These are phyloP conservation scores for Xylaria scruposa DNA, from an alignment of 495 filamentous ascomycete species.

Conservation along the genomic window DNA sequence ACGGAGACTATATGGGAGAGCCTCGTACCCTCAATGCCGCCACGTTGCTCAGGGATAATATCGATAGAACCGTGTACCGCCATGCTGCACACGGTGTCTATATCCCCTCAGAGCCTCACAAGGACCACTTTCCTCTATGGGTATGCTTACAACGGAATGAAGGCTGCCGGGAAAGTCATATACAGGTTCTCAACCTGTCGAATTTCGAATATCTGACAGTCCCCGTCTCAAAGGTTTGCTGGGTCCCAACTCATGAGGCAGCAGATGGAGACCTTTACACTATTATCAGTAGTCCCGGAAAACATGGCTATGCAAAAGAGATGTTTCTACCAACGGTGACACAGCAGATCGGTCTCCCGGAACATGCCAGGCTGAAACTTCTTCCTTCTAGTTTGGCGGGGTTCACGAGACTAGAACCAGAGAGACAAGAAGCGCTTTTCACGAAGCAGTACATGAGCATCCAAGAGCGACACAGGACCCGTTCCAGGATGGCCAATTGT, in stretches of 20 bases:
- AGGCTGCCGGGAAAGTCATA: not conserved
- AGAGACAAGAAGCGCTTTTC: constrained; percentile 29
- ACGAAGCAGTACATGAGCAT: constrained; percentile 28
- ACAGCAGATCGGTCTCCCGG: constrained; percentile 29
- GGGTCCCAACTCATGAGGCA: constrained; percentile 39
- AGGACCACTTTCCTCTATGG: constrained; percentile 31
- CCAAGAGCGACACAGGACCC: not conserved
- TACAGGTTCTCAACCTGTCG: constrained; percentile 40
- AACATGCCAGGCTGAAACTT: constrained; percentile 17
- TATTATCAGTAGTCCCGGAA: constrained; percentile 38
- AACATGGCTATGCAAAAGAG: constrained; percentile 13
- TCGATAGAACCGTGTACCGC: constrained; percentile 20
- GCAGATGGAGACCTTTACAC: constrained; percentile 39
- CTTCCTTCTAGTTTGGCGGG: not conserved
- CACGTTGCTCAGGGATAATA: constrained; percentile 30
- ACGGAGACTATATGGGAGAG: constrained; percentile 24
- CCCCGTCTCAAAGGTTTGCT: constrained; percentile 38
- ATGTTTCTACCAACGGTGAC: constrained; percentile 16
- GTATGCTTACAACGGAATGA: constrained; percentile 26
- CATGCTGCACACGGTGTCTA: constrained; percentile 39
- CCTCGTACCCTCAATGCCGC: constrained; percentile 26
- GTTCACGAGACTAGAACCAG: constrained; percentile 2
- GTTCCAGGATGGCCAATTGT: not conserved
- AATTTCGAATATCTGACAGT: constrained; percentile 31
- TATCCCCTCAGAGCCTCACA: constrained; percentile 28